Conservation (phyloP, 768 basidiomycete genomes). For the Russula vinacea region DNA sequence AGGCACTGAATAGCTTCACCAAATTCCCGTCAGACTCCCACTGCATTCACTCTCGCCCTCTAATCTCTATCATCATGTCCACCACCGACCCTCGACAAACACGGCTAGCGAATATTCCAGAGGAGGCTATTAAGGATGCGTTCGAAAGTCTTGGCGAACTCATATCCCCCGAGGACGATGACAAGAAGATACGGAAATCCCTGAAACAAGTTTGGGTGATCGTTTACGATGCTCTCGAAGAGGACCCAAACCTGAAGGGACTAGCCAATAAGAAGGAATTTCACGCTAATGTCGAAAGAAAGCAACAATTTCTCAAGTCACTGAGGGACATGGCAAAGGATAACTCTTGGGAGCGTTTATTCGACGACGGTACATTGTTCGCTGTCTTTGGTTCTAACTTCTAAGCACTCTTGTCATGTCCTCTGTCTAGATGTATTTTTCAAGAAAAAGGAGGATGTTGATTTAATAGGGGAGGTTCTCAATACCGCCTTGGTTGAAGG, state of each 20-base stretch:
- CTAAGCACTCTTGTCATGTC: not conserved
- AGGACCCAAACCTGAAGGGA: too few species aligned
- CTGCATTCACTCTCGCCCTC: too few species aligned
- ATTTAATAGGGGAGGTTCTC: not conserved
- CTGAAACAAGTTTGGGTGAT: too few species aligned
- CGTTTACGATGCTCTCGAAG: too few species aligned
- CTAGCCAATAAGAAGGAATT: not conserved
- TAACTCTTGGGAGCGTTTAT: not conserved
- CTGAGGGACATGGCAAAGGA: not conserved
- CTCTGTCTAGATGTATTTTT: not conserved
- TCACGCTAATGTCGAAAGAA: not conserved
- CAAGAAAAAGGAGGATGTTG: not conserved
- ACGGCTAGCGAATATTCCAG: not conserved
- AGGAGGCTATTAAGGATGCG: not conserved
- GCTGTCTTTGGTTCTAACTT: not conserved
- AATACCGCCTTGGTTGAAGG: not conserved
- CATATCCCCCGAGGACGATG: too few species aligned
- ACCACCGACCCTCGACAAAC: not conserved
- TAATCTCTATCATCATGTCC: too few species aligned
- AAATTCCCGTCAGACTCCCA: too few species aligned
- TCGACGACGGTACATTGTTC: not conserved
- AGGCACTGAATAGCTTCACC: too few species aligned
- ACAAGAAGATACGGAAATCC: too few species aligned
- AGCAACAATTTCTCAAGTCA: not conserved
- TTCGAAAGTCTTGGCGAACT: not conserved